These are phyloP conservation scores for Selenicereus undatus DNA, from an alignment of 148 eudicot genomes.

Conservation along the genomic window DNA sequence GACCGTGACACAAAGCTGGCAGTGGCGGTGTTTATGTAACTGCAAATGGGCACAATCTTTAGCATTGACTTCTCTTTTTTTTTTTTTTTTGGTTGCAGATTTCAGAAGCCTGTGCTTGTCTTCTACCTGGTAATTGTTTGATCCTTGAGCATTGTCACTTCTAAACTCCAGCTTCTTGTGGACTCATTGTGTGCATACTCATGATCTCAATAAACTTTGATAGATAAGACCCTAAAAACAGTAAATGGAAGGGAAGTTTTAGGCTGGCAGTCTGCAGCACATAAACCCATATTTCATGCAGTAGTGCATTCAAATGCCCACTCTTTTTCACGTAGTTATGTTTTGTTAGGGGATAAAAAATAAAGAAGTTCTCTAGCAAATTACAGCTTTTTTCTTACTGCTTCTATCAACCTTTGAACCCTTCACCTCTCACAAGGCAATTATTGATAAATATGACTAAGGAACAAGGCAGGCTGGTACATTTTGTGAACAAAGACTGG, in stretches of 20 bases:
- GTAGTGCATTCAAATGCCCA: not conserved
- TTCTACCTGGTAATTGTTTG: slow-evolving; percentile 42
- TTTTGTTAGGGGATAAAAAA: too few relatives aligned
- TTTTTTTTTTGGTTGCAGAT: slow-evolving; percentile 44
- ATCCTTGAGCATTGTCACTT: not conserved
- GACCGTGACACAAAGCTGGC: too few relatives aligned
- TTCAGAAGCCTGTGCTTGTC: slow-evolving; percentile 73
- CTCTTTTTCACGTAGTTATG: not conserved
- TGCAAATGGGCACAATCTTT: not conserved
- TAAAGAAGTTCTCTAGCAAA: too few relatives aligned
- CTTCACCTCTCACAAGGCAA: too few relatives aligned
- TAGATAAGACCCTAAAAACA: not conserved
- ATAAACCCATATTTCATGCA: not conserved
- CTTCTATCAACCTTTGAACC: too few relatives aligned
- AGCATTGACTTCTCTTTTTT: not conserved
- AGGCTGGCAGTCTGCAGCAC: not conserved
- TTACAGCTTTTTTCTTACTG: too few relatives aligned
- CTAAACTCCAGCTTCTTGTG: not conserved
- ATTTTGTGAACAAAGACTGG: not conserved
- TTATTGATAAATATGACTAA: too few relatives aligned
- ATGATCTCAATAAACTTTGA: not conserved
- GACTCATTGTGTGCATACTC: not conserved
- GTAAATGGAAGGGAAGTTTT: not conserved
- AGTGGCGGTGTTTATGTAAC: not conserved
- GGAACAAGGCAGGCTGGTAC: too few relatives aligned